These are phyloP conservation scores for Fusarium tuaranense DNA, from an alignment of 2,329 filamentous ascomycete species.

Conservation along the genomic window DNA sequence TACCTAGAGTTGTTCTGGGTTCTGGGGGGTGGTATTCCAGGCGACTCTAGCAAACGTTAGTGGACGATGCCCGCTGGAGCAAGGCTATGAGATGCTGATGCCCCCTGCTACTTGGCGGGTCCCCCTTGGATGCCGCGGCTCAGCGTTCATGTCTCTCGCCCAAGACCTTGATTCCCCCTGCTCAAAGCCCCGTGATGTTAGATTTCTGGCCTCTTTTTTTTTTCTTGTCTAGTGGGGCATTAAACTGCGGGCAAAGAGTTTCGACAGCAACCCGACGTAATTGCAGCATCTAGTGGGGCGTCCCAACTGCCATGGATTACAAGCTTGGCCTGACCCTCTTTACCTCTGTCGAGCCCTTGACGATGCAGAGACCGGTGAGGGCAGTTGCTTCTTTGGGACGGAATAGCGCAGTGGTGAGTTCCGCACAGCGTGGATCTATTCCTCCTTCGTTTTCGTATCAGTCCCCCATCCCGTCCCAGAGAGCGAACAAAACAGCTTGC, in stretches of 20 bases:
- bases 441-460: conserved; percentile 30
- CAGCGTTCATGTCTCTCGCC: conserved; percentile 5
- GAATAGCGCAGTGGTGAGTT: background rate
- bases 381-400: conserved; percentile 17
- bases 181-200: conserved; percentile 2
- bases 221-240: background rate
- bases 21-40: conserved; percentile 18
- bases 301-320: conserved; percentile 15
- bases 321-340: background rate
- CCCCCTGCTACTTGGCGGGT: conserved; percentile 20
- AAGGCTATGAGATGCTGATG: background rate
- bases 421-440: conserved; percentile 23
- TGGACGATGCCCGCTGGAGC: background rate
- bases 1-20: background rate
- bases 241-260: conserved; percentile 3
- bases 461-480: background rate
- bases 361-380: conserved; percentile 3
- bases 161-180: conserved; percentile 1
- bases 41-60: conserved; percentile 8
- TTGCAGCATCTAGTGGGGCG: conserved; percentile 24
- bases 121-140: conserved; percentile 31
- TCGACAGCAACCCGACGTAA: conserved; percentile 26
- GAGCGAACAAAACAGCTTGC: background rate
- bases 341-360: background rate
- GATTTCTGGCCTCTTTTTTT: conserved; percentile 9